phyloP scores from a whole-genome alignment of 441 rosid genomes.

The Gossypium davidsonii region DNA sequence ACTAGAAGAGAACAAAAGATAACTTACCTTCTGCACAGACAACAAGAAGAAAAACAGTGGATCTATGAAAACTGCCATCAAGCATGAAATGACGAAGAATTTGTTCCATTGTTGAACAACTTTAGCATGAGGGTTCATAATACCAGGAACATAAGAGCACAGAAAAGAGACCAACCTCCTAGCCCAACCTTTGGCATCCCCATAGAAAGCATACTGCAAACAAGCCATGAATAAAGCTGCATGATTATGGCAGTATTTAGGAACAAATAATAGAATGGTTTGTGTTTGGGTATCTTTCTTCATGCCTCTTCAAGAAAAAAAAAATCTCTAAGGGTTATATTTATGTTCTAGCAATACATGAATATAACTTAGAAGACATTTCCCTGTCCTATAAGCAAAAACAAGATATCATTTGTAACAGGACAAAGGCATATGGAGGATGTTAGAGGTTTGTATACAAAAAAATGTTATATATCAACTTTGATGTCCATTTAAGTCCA shows the following conservation, averaged over 20 bases:
- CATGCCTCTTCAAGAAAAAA: background rate
- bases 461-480: background rate
- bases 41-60: constrained; percentile 79
- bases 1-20: background rate
- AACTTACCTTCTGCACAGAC: constrained; percentile 37
- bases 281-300: background rate
- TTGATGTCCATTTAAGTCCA: background rate
- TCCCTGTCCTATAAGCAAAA: background rate
- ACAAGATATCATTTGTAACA: background rate
- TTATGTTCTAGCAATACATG: background rate
- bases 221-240: constrained; percentile 10
- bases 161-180: constrained; percentile 39
- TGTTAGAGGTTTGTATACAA: background rate
- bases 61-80: constrained; percentile 73
- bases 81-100: constrained; percentile 61
- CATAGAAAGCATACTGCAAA: constrained; percentile 58
- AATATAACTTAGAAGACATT: background rate
- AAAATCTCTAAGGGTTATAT: background rate
- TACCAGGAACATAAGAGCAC: constrained; percentile 40
- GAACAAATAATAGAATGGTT: background rate
- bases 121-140: constrained; percentile 81
- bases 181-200: constrained; percentile 85
- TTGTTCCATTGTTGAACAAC: constrained; percentile 61
- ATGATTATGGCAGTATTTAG: constrained; percentile 3
- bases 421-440: background rate